These are phyloP conservation scores for Ceratobasidium sp. DNA, from an alignment of 1,284 basidiomycete genomes.

Conservation along the genomic window DNA sequence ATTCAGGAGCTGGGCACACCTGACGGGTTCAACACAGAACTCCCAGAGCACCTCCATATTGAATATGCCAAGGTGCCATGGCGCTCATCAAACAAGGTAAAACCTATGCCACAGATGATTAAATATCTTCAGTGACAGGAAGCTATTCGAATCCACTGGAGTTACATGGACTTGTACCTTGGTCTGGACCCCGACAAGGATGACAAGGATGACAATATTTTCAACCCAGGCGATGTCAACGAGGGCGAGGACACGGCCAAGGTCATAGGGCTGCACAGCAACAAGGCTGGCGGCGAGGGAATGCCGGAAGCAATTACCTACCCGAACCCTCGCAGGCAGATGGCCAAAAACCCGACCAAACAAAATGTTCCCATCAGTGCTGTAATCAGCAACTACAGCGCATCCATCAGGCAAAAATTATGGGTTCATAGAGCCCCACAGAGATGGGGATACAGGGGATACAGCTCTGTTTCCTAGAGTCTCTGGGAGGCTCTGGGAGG, in stretches of 20 bases:
- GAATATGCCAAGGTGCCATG: conserved; percentile 8
- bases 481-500: too few relatives aligned
- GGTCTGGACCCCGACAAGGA: neutral
- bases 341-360: conserved; percentile 18
- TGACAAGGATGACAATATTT: neutral
- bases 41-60: conserved; percentile 39
- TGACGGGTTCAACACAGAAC: conserved; percentile 45
- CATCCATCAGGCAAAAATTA: too few relatives aligned
- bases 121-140: conserved; percentile 6
- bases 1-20: conserved; percentile 44
- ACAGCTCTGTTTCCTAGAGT: too few relatives aligned
- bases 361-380: neutral
- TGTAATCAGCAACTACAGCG: conserved; percentile 4
- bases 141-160: conserved; percentile 1
- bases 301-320: neutral
- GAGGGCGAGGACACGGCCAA: neutral
- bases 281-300: too few relatives aligned
- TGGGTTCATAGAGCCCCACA: too few relatives aligned
- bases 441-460: too few relatives aligned
- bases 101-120: conserved; percentile 18
- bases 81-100: conserved; percentile 11
- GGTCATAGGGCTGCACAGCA: too few relatives aligned
- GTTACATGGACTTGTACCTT: conserved; percentile 6
- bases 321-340: conserved; percentile 2
- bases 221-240: neutral